A percentile compares a stretch with the other conserved stretches of the same genome.
phyloP scores from a whole-genome alignment of 2,329 filamentous ascomycete species.

The Paracoccidioides lutzii region DNA sequence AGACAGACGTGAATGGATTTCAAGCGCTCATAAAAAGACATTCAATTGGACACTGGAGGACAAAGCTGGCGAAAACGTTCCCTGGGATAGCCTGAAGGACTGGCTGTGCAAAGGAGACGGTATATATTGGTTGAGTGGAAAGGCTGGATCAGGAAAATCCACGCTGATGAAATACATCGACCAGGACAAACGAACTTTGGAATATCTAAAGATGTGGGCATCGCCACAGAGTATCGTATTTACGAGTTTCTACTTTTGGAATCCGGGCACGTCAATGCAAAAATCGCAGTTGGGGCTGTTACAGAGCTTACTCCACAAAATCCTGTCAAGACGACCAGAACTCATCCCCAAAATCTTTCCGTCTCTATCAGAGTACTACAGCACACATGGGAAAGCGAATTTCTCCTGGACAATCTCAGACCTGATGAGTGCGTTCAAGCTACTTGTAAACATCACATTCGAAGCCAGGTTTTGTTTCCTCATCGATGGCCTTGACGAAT shows the following conservation, averaged over 20 bases:
- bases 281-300: conserved; percentile 32
- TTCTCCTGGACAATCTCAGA: conserved; percentile 1
- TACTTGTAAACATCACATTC: neutral
- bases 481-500: conserved; percentile 22
- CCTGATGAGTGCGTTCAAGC: conserved; percentile 5
- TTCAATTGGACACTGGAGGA: conserved; percentile 12
- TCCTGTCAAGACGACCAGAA: conserved; percentile 18
- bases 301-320: conserved; percentile 25
- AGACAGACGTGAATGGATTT: conserved; percentile 8
- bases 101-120: conserved; percentile 16
- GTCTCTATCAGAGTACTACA: neutral
- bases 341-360: conserved; percentile 17
- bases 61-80: neutral
- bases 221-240: conserved; percentile 16
- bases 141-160: conserved; percentile 37
- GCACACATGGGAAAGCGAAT: neutral
- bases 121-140: conserved; percentile 32
- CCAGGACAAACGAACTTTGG: conserved; percentile 16
- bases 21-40: conserved; percentile 8
- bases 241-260: conserved; percentile 33
- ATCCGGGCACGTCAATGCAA: conserved; percentile 27
- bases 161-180: conserved; percentile 36
- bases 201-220: conserved; percentile 26
- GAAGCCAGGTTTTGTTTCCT: conserved; percentile 16
- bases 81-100: neutral